Evolutionary conservation across 768 basidiomycete species (phyloP).

Genomic region (Leucogyrophana mollusca): DNA sequence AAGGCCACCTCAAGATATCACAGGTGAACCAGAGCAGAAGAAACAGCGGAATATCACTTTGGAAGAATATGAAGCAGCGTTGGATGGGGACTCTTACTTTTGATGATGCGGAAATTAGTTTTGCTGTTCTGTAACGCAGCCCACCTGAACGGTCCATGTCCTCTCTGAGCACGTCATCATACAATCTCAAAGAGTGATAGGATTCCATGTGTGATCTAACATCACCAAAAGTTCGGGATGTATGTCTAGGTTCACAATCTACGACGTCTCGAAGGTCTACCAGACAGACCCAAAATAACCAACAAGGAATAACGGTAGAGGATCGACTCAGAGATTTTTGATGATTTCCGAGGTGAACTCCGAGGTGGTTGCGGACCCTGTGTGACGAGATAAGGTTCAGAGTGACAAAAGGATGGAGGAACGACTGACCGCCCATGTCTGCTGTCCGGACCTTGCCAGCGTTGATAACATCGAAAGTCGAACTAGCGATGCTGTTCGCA

Average conservation of each 20-base stretch:
- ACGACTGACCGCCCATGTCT: conserved; percentile 84
- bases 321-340: conserved; percentile 55
- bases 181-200: not conserved
- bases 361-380: conserved; percentile 86
- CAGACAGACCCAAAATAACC: not conserved
- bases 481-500: conserved; percentile 89
- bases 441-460: conserved; percentile 86
- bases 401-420: conserved; percentile 1
- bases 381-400: conserved; percentile 7
- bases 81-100: conserved; percentile 50
- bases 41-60: conserved; percentile 37
- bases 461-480: conserved; percentile 92
- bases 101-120: conserved; percentile 39
- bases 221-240: conserved; percentile 1
- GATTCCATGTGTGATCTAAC: not conserved
- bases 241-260: conserved; percentile 6
- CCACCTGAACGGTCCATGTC: conserved; percentile 21
- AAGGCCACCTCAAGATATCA: conserved; percentile 1
- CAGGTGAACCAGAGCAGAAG: conserved; percentile 37
- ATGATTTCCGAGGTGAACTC: conserved; percentile 95
- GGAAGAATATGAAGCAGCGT: conserved; percentile 52
- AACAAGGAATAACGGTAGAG: not conserved
- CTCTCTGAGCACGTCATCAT: conserved; percentile 5
- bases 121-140: conserved; percentile 11
- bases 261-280: not conserved